Evolutionary conservation across 305 asterid species (phyloP).

Genomic region (Rubia peregrina): DNA sequence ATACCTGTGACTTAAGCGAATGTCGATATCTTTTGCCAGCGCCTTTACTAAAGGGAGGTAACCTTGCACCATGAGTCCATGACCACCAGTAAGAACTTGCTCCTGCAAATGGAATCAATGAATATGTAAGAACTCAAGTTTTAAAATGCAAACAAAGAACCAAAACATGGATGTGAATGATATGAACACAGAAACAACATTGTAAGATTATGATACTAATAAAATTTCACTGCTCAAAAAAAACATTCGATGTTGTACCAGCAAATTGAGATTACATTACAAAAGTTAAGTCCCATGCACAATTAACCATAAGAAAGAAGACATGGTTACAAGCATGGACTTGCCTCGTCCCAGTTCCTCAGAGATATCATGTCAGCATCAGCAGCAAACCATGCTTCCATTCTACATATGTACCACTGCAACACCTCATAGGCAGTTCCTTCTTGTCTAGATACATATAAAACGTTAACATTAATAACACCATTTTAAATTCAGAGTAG

Average conservation of each 20-base stretch:
- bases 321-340: constrained; percentile 17
- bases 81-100: constrained; percentile 93
- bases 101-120: constrained; percentile 45
- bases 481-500: constrained; percentile 17
- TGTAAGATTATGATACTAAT: background rate
- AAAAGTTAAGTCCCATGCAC: background rate
- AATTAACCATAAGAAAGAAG: constrained; percentile 6
- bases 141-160: background rate
- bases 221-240: background rate
- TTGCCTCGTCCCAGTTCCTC: constrained; percentile 93
- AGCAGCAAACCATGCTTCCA: constrained; percentile 99
- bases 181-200: background rate
- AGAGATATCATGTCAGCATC: constrained; percentile 92
- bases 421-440: constrained; percentile 80
- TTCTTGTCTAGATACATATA: constrained; percentile 46
- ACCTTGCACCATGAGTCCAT: constrained; percentile 99
- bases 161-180: background rate
- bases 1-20: constrained; percentile 87
- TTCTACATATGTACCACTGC: constrained; percentile 95
- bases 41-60: constrained; percentile 76
- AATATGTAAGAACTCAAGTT: constrained; percentile 17
- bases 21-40: constrained; percentile 65
- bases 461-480: constrained; percentile 20
- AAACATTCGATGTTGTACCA: background rate
- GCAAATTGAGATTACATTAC: background rate